Base-by-base conservation (phyloP, 345 rosid genomes). In the Brassica incana region DNA sequence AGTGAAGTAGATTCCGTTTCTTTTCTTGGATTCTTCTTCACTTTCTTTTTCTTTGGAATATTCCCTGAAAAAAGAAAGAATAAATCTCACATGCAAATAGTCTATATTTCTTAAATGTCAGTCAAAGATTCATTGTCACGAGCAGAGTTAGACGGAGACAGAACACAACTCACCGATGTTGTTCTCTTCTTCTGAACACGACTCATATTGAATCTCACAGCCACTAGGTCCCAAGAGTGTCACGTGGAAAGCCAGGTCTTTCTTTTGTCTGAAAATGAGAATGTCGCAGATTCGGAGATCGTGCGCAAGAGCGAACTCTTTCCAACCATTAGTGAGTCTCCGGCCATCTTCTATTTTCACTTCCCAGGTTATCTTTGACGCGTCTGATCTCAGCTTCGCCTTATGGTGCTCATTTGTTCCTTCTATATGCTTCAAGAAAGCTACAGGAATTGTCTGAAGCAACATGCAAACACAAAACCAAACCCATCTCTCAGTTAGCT, bases 311-410 rank as follows among this genome's bases (percentile, higher is more conserved):
- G 73, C 62, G 0, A 78, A 78, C 29, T 66, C 69, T 66, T 73
- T 45, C 82, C 82, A 78, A 14, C 82, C 82, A 0, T 66, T 20
- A 66, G 68, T 56, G 30, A 78, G 40, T 78, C 15, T 78, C 45
- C 15, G 50, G 18, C 73, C 82, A 56, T 73, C 76, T 50, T 65
- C 82, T 65, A 78, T 5, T 36, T 67, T 72, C 27, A 78, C 81
- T 29, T 65, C 12, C 81, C 81, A 78, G 3, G 33, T 64, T 36
- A n/a, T 62, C 63, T 69, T 48, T 0, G 75, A 77, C 2, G 71
- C 71, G 4, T 77, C 65, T 50, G 76, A 77, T 72, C 77, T 78
- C 29, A 78, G 33, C 60, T 72, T n/a, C 2, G n/a, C 72, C 1
- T 11, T 7, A 11, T 2, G 64, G 16, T 65, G 71, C 32, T 65